A percentile compares a stretch with the other conserved stretches of the same genome.
These are phyloP conservation scores for Trypanosoma lewisi DNA, from an alignment of 208 protist species.

Conservation along the genomic window DNA sequence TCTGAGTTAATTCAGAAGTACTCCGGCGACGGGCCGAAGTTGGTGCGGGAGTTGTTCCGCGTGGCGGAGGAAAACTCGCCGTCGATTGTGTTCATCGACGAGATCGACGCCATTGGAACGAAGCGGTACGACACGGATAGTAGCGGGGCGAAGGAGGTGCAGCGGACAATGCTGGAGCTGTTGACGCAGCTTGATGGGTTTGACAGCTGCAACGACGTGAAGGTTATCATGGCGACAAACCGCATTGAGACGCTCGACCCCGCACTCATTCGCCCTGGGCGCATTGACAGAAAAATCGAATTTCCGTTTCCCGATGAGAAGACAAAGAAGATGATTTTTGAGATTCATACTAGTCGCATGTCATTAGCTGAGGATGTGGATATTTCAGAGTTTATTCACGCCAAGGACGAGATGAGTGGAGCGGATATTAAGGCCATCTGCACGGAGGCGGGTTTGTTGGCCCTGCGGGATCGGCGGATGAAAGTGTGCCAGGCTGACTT, in stretches of 20 bases:
- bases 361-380: constrained; percentile 98
- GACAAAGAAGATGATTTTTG: constrained; percentile 99
- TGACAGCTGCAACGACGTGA: constrained; percentile 99
- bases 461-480: constrained; percentile 99
- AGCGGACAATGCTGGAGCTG: constrained; percentile 99
- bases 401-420: constrained; percentile 99
- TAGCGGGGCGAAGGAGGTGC: constrained; percentile 99
- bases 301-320: constrained; percentile 99
- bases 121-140: constrained; percentile 98
- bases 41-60: constrained; percentile 99
- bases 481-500: constrained; percentile 99
- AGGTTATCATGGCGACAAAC: constrained; percentile 99
- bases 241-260: constrained; percentile 99
- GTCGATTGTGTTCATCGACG: constrained; percentile 99
- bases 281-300: constrained; percentile 99
- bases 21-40: constrained; percentile 99
- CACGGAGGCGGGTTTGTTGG: constrained; percentile 99
- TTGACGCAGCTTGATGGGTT: constrained; percentile 99
- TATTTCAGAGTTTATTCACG: constrained; percentile 99
- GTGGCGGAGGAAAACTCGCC: constrained; percentile 98
- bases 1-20: constrained; percentile 99
- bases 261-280: constrained; percentile 99
- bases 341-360: constrained; percentile 99
- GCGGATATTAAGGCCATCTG: constrained; percentile 99
- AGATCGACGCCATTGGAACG: constrained; percentile 99